Percentiles rank a stretch among this genome's conserved stretches.
These are phyloP conservation scores for Sphaerulina vaccinii DNA, from an alignment of 2,329 filamentous ascomycete genomes.

Conservation along the genomic window DNA sequence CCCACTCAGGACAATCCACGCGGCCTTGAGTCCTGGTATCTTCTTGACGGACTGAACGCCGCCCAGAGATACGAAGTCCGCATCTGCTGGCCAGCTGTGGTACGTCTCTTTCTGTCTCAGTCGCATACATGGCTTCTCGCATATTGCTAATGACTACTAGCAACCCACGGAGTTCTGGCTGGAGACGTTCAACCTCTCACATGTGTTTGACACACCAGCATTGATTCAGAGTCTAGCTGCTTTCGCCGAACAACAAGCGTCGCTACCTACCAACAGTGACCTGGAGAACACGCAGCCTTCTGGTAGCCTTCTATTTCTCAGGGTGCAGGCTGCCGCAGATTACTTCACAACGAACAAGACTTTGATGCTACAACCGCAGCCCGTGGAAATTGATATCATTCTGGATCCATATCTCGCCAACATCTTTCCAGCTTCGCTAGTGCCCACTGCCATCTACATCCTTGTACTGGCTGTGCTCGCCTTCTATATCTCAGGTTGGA, in stretches of 20 bases:
- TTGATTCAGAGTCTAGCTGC: slow-evolving; percentile 34
- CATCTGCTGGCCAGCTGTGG: slow-evolving; percentile 89
- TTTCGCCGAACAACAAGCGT: slow-evolving; percentile 28
- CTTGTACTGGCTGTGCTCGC: slow-evolving; percentile 56
- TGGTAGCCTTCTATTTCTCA: slow-evolving; percentile 60
- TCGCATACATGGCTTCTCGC: background rate
- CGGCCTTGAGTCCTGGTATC: slow-evolving; percentile 72
- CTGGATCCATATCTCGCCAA: slow-evolving; percentile 84
- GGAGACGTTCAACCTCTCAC: slow-evolving; percentile 60
- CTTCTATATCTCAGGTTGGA: slow-evolving; percentile 51
- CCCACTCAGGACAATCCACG: slow-evolving; percentile 53
- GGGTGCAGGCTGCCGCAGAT: slow-evolving; percentile 73
- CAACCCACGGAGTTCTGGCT: slow-evolving; percentile 82
- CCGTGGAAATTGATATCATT: slow-evolving; percentile 75
- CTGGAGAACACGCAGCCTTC: background rate
- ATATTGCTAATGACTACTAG: slow-evolving; percentile 48
- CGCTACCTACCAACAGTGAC: background rate
- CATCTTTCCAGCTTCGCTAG: slow-evolving; percentile 72
- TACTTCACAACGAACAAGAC: slow-evolving; percentile 74
- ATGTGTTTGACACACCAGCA: slow-evolving; percentile 52
- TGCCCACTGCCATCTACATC: slow-evolving; percentile 70
- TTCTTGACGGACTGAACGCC: slow-evolving; percentile 68
- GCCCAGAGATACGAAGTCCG: slow-evolving; percentile 84
- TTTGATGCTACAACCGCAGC: slow-evolving; percentile 72
- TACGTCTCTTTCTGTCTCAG: slow-evolving; percentile 42